Evolutionary conservation across 2,329 filamentous ascomycete species (phyloP).

Genomic region (Sporothrix mexicana): DNA sequence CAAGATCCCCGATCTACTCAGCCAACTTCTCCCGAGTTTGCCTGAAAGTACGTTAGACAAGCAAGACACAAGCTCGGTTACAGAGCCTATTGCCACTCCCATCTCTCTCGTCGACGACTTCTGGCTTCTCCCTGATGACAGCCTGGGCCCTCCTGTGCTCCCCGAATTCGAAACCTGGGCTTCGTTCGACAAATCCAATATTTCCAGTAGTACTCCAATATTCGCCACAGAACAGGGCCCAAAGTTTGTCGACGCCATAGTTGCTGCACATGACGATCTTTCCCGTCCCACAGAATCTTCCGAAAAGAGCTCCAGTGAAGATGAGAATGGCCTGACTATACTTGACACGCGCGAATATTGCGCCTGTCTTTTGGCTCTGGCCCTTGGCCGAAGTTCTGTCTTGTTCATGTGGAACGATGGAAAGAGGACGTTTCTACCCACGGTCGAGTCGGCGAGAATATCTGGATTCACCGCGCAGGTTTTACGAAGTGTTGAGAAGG

Average conservation of each 20-base stretch:
- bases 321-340: constrained; percentile 41
- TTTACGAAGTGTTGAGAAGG: constrained; percentile 53
- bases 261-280: constrained; percentile 52
- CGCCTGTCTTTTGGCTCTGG: constrained; percentile 67
- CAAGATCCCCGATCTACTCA: constrained; percentile 47
- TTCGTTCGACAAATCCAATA: constrained; percentile 57
- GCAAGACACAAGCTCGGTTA: neutral
- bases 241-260: constrained; percentile 67
- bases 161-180: constrained; percentile 72
- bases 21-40: constrained; percentile 15
- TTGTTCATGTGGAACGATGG: constrained; percentile 68
- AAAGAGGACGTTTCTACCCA: constrained; percentile 58
- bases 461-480: constrained; percentile 62
- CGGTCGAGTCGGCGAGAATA: constrained; percentile 55
- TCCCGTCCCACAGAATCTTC: constrained; percentile 37
- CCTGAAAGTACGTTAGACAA: neutral
- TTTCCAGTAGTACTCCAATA: constrained; percentile 49
- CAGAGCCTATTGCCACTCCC: neutral
- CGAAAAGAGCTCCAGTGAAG: neutral
- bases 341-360: constrained; percentile 58
- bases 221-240: constrained; percentile 74
- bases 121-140: constrained; percentile 55
- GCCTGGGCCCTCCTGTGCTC: constrained; percentile 36
- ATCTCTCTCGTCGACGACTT: constrained; percentile 46
- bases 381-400: constrained; percentile 72